Evolutionary conservation across 768 basidiomycete species (phyloP), one percentile per base, ranked within the genome.

Genomic region (Serpula lacrymans): DNA sequence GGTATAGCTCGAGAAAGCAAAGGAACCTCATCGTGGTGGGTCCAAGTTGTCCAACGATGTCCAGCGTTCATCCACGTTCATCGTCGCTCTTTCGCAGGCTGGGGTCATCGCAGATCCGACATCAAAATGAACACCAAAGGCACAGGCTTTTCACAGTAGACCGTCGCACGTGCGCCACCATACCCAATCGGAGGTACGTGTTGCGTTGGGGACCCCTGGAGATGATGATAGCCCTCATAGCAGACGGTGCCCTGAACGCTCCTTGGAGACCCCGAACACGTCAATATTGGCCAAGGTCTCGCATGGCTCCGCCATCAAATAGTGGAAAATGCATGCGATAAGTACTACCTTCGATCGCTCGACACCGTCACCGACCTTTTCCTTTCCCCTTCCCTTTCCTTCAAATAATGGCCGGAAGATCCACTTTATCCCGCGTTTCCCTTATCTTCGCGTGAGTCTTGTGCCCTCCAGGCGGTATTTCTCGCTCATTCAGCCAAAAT

Each of bases 361-460:
- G 4, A 14, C 21, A 39, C 28, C 13, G 14, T 11, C 35, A n/a
- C n/a, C 41, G 1, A 21, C 36, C 12, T 24, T 27, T 36, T 9
- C 41, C 45, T 27, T 25, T 17, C 41, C 22, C 18, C 22, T 11
- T 29, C 24, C 9, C 10, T 9, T 14, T 26, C 39, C 22, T 17
- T 30, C 42, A 50, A 31, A 34, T 18, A 20, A 52, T 50, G 45
- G 6, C 37, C 12, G 18, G 6, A 32, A 45, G 38, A 22, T 51
- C 53, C 12, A 0, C 17, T 16, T 57, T 77, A 11, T 64, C 62
- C 49, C 75, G 79, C 47, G 80, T 91, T 46, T 87, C 86, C 37
- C 79, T 91, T 57, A 87, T 91, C 55, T 91, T 91, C 57, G 88
- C 88, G 88, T 88, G 49, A 35, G 82, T 71, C 17, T 6, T 26